Evolutionary conservation across 495 filamentous ascomycete genomes (phyloP), one percentile per base, ranked within the genome.

Genomic region (Annulohypoxylon nitens): DNA sequence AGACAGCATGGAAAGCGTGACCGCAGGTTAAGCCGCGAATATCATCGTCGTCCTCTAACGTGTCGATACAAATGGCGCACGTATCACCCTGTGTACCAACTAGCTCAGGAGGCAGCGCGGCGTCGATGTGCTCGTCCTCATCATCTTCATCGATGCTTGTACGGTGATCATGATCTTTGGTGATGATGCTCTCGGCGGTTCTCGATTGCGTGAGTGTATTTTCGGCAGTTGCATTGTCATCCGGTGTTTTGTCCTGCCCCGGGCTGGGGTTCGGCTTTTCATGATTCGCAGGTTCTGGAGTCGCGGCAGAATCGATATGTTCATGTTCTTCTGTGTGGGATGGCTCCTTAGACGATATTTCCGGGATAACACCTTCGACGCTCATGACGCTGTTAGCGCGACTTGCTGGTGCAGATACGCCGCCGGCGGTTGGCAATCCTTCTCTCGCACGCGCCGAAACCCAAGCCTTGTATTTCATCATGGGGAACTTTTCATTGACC

Each of bases 401-500:
- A 77, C 90, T 94, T 4, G 88, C 86, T 33, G 94, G 90, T 23
- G 90, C 87, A n/a, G 89, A 89, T 61, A 99, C 91, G 36, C 97
- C 96, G 36, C 95, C 95, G 69, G 91, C 86, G 23, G 93, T 91
- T 25, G 96, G 90, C 51, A 98, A 82, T 33, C 95, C 97, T 83
- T 95, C 89, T 43, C 89, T 86, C 67, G 93, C 95, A 63, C 97
- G 91, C 41, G 88, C 88, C 11, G 93, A 88, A 64, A 95, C 90
- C 96, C 97, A 99, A 57, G 87, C 88, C 83, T 98, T 98, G 83
- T 99, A 99, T 81, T 98, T 98, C 51, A 89, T 89, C 76, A 97
- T 87, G 0, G 96, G 97, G 76, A 99, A 98, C 68, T 96, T 92
- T 75, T 97, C 94, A 78, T 99, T 98, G 47, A 98, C 96, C 80